Conservation (phyloP, 306 rosid genomes). For the Cicer judaicum region DNA sequence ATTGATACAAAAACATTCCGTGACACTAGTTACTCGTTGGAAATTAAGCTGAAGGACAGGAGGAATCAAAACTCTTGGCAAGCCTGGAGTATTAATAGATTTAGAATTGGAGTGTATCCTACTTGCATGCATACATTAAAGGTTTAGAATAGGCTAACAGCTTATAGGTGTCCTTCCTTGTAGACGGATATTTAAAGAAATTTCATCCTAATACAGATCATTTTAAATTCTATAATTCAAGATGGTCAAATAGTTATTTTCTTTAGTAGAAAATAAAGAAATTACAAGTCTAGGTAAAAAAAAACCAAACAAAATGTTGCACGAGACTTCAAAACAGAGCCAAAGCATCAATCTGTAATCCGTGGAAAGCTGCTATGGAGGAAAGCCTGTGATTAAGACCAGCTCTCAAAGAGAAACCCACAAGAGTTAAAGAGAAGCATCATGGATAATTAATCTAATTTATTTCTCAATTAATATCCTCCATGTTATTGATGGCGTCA, state of each 20-base stretch:
- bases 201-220: not conserved
- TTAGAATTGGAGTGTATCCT: not conserved
- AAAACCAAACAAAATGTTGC: not conserved
- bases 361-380: conserved; percentile 3
- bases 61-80: no score
- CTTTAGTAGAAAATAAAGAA: not conserved
- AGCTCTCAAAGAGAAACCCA: not conserved
- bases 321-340: not conserved
- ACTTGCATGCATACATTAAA: not conserved
- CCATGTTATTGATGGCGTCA: not conserved
- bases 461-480: conserved; percentile 16
- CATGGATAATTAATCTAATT: not conserved
- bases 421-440: not conserved
- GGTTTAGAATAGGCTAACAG: not conserved
- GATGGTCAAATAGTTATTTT: not conserved
- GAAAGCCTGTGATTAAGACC: conserved; percentile 18
- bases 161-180: not conserved
- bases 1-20: not conserved
- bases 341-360: not conserved
- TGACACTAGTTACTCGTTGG: not conserved
- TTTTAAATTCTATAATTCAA: conserved; percentile 2
- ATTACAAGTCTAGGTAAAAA: not conserved
- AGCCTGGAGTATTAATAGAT: not conserved
- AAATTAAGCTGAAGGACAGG: no score
- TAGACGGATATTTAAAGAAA: not conserved